These are phyloP conservation scores for Silene noctiflora DNA, from an alignment of 179 eudicot genomes.

Conservation along the genomic window DNA sequence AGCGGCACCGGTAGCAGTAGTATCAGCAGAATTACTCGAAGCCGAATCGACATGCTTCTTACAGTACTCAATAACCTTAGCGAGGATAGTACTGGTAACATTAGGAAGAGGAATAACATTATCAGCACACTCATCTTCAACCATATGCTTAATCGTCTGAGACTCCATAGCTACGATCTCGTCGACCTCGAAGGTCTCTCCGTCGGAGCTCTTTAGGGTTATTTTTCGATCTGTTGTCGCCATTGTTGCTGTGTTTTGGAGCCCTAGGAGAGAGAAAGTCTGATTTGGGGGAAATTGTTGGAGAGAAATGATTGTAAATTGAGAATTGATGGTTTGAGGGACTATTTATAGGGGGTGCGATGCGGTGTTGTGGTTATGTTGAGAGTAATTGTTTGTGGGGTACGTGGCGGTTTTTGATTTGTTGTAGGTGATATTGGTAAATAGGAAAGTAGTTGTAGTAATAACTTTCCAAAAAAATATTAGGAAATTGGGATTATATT, in stretches of 20 bases:
- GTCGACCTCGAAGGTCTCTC: constrained; percentile 57
- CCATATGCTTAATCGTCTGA: constrained; percentile 60
- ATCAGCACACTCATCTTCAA: constrained; percentile 55
- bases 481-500: too few species aligned
- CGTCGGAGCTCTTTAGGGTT: constrained; percentile 42
- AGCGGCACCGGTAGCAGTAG: background rate
- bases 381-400: too few species aligned
- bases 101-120: constrained; percentile 52
- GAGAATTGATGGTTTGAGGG: background rate
- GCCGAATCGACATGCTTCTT: constrained; percentile 49
- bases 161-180: constrained; percentile 51
- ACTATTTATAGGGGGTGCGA: too few species aligned
- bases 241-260: constrained; percentile 5
- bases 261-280: constrained; percentile 30
- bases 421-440: too few species aligned
- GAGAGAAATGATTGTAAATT: background rate
- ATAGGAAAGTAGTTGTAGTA: too few species aligned
- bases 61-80: constrained; percentile 59
- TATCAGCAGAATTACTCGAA: background rate
- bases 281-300: background rate
- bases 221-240: constrained; percentile 29
- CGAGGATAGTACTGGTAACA: constrained; percentile 50
- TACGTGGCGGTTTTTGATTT: too few species aligned
- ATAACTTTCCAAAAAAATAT: too few species aligned
- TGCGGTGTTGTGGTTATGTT: too few species aligned